These are phyloP conservation scores for Colletotrichum tanaceti DNA, from an alignment of 2,329 filamentous ascomycete genomes.

Conservation along the genomic window DNA sequence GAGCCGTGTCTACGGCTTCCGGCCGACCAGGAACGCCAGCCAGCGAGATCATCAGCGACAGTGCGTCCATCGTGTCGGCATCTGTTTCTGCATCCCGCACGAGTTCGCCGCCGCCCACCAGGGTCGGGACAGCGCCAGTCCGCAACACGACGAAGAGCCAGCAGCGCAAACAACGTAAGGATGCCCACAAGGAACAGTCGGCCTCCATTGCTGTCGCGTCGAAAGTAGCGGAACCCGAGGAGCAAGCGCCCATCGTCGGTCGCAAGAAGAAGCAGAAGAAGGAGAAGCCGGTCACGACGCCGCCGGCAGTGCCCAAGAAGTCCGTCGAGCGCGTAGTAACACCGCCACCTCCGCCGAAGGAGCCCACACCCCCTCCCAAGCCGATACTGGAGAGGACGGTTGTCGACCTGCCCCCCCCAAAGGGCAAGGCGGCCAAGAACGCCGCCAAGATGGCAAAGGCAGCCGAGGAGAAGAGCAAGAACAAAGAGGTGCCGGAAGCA, in stretches of 20 bases:
- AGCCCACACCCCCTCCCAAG: slow-evolving; percentile 30
- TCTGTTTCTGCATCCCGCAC: slow-evolving; percentile 76
- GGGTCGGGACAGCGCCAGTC: slow-evolving; percentile 76
- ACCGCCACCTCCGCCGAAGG: slow-evolving; percentile 35
- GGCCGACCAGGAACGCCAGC: slow-evolving; percentile 75
- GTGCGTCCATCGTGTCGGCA: slow-evolving; percentile 77
- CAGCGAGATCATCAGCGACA: slow-evolving; percentile 82
- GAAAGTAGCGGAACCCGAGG: slow-evolving; percentile 65
- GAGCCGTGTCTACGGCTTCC: slow-evolving; percentile 59
- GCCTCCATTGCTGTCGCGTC: slow-evolving; percentile 63
- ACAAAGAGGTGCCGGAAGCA: slow-evolving; percentile 24
- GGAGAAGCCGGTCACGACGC: slow-evolving; percentile 60
- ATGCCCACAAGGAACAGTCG: slow-evolving; percentile 73
- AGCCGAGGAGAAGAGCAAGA: slow-evolving; percentile 40
- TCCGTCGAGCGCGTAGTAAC: slow-evolving; percentile 27
- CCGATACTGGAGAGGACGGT: slow-evolving; percentile 44
- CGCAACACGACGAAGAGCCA: slow-evolving; percentile 81
- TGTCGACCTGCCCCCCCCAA: slow-evolving; percentile 41
- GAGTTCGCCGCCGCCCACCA: slow-evolving; percentile 72
- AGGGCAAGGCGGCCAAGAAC: slow-evolving; percentile 43
- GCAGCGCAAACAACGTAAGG: slow-evolving; percentile 80
- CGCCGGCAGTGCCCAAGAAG: slow-evolving; percentile 42
- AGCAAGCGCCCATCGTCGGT: slow-evolving; percentile 78
- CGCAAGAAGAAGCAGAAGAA: slow-evolving; percentile 90
- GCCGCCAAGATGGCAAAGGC: slow-evolving; percentile 41